phyloP scores from a whole-genome alignment of 192 early-diverging fungal species.

The Backusella luteola region DNA sequence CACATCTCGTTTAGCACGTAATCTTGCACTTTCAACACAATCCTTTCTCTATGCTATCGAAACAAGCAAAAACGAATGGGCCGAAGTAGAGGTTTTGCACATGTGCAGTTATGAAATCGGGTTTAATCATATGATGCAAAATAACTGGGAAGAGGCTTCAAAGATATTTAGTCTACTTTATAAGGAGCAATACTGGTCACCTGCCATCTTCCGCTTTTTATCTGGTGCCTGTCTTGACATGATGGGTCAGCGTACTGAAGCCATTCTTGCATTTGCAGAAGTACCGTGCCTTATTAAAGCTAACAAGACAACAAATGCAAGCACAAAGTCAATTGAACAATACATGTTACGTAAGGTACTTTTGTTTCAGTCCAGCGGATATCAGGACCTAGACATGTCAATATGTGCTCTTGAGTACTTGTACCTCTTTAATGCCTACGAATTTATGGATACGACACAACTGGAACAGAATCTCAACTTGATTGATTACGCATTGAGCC shows the following conservation, averaged over 20 bases:
- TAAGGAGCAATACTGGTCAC: conserved; percentile 50
- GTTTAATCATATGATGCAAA: conserved; percentile 32
- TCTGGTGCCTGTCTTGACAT: conserved; percentile 47
- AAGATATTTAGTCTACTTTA: conserved; percentile 15
- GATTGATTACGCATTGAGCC: conserved; percentile 22
- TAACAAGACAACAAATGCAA: conserved; percentile 42
- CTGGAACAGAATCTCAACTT: conserved; percentile 24
- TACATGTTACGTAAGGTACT: conserved; percentile 50
- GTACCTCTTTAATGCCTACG: conserved; percentile 50
- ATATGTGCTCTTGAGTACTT: conserved; percentile 48
- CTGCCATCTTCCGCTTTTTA: conserved; percentile 49
- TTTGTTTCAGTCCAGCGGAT: conserved; percentile 38
- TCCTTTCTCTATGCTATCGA: conserved; percentile 35
- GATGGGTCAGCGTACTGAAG: conserved; percentile 68
- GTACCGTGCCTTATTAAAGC: conserved; percentile 37
- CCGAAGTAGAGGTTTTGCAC: conserved; percentile 25
- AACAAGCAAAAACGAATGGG: conserved; percentile 36
- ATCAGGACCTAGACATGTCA: conserved; percentile 41
- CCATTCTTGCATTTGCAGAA: conserved; percentile 61
- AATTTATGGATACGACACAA: conserved; percentile 40
- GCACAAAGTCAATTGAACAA: conserved; percentile 45
- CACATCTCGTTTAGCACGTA: conserved; percentile 27
- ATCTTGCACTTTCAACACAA: conserved; percentile 28
- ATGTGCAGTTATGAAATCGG: conserved; percentile 29
- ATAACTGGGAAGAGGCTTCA: conserved; percentile 26